phyloP scores from a whole-genome alignment of 306 rosid genomes.

The Arachis stenosperma region DNA sequence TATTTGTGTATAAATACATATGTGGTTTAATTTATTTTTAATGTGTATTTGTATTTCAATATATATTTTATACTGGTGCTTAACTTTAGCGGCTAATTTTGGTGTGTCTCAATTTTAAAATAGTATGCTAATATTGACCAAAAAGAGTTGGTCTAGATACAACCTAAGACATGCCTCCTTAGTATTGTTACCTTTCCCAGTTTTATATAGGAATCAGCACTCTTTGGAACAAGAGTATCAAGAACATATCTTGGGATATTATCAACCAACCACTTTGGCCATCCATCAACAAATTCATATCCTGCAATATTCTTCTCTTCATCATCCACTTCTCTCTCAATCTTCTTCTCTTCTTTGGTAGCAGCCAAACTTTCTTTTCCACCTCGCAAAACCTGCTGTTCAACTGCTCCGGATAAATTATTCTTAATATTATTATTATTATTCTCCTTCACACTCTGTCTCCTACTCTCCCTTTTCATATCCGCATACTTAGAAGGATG shows the following conservation, averaged over 20 bases:
- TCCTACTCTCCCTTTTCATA: slow-evolving; percentile 3
- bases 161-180: too few species aligned
- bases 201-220: slow-evolving; percentile 71
- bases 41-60: too few species aligned
- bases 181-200: slow-evolving; percentile 55
- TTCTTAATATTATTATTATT: background rate
- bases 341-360: slow-evolving; percentile 14
- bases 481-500: background rate
- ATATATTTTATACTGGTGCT: too few species aligned
- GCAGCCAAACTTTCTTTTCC: background rate
- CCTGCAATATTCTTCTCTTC: slow-evolving; percentile 46
- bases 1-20: too few species aligned
- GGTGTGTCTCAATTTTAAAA: too few species aligned
- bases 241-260: slow-evolving; percentile 52
- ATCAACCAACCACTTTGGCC: slow-evolving; percentile 83
- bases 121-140: too few species aligned
- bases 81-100: too few species aligned
- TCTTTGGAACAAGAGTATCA: slow-evolving; percentile 54
- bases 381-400: background rate
- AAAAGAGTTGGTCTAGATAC: too few species aligned
- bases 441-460: slow-evolving; percentile 6
- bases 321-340: slow-evolving; percentile 14
- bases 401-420: background rate
- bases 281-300: slow-evolving; percentile 53
- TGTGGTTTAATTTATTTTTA: too few species aligned